Conservation (phyloP, 768 basidiomycete species). For the Cyathus striatus region DNA sequence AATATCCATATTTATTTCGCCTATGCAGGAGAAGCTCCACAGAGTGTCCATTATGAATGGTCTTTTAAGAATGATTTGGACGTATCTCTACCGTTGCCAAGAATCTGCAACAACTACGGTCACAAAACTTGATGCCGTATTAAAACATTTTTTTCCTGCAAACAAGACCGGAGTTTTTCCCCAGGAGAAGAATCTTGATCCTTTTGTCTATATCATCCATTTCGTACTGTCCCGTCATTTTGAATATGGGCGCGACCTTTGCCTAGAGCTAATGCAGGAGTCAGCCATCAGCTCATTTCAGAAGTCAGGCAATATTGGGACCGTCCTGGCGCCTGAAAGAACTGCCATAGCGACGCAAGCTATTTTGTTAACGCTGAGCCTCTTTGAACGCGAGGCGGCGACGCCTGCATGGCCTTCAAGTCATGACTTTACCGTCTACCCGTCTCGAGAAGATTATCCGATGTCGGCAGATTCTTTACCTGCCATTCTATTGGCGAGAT, state of each 20-base stretch:
- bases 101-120: constrained; percentile 79
- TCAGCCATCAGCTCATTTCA: constrained; percentile 37
- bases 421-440: constrained; percentile 55
- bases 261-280: constrained; percentile 78
- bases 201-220: constrained; percentile 75
- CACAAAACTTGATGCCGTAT: constrained; percentile 67
- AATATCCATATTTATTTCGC: not conserved
- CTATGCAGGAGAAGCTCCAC: constrained; percentile 64
- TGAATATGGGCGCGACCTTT: constrained; percentile 80
- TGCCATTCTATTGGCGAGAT: constrained; percentile 46
- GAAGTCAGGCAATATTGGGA: constrained; percentile 33
- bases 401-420: constrained; percentile 78
- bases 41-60: constrained; percentile 76
- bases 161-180: constrained; percentile 57
- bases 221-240: constrained; percentile 80
- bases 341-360: constrained; percentile 74
- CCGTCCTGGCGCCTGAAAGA: constrained; percentile 61
- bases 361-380: constrained; percentile 63
- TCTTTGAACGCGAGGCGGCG: constrained; percentile 65
- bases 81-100: constrained; percentile 90
- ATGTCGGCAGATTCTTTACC: constrained; percentile 64
- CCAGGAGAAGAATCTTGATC: constrained; percentile 71
- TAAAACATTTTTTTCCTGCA: constrained; percentile 77
- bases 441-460: constrained; percentile 62
- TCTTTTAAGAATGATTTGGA: constrained; percentile 82